Conservation (phyloP, 1,284 basidiomycete genomes). For the Malassezia vespertilionis region DNA sequence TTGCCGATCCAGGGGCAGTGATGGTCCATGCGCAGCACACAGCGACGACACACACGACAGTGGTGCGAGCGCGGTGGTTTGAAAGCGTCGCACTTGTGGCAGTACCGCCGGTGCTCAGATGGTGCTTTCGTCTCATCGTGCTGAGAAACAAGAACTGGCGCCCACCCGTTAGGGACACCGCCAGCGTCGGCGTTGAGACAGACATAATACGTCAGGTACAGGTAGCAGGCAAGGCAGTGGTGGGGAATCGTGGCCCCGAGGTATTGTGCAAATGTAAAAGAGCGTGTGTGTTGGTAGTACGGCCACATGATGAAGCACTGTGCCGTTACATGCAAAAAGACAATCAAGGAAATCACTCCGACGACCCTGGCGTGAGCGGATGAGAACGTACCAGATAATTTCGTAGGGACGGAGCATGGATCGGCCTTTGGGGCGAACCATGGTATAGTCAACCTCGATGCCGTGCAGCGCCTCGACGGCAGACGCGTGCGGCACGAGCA, state of each 20-base stretch:
- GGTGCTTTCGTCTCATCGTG: conserved; percentile 15
- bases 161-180: conserved; percentile 29
- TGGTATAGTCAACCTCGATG: not conserved
- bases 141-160: too few relatives aligned
- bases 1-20: conserved; percentile 63
- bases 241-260: conserved; percentile 67
- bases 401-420: conserved; percentile 2
- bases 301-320: conserved; percentile 37
- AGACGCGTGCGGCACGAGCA: not conserved
- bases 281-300: conserved; percentile 28
- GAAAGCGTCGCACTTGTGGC: conserved; percentile 50
- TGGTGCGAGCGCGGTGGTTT: conserved; percentile 66
- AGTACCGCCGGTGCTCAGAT: conserved; percentile 26
- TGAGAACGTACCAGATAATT: conserved; percentile 8
- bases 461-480: not conserved
- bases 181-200: conserved; percentile 33
- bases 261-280: conserved; percentile 53
- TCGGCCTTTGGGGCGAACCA: not conserved
- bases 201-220: conserved; percentile 38
- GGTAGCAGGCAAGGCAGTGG: conserved; percentile 53
- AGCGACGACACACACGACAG: conserved; percentile 63
- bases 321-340: conserved; percentile 29
- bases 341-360: conserved; percentile 24
- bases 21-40: conserved; percentile 64
- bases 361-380: conserved; percentile 19